Conservation (phyloP, 345 rosid genomes). For the Citrus mangshanensis region DNA sequence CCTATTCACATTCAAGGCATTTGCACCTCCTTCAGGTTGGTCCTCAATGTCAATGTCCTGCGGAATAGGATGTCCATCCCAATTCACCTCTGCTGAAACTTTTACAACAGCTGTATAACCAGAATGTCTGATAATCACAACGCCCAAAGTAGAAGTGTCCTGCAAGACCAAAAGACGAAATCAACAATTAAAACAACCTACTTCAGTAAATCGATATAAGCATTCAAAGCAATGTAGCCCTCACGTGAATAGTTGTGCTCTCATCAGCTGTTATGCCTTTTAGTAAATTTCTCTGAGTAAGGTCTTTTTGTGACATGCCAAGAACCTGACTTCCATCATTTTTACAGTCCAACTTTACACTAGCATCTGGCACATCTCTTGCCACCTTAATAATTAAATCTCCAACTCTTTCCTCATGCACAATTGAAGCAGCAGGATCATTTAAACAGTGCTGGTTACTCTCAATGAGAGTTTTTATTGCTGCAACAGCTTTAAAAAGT, state of each 20-base stretch:
- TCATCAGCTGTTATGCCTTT: constrained; percentile 98
- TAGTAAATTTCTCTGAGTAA: constrained; percentile 69
- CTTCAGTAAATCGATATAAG: constrained; percentile 18
- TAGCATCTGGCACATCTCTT: constrained; percentile 69
- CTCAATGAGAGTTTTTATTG: constrained; percentile 46
- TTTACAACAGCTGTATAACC: constrained; percentile 78
- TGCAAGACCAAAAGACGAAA: constrained; percentile 31
- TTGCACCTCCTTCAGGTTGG: constrained; percentile 93
- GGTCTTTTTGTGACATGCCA: constrained; percentile 59
- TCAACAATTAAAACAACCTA: constrained; percentile 31
- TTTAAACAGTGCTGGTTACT: constrained; percentile 29
- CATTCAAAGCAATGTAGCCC: constrained; percentile 26
- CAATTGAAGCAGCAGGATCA: constrained; percentile 28
- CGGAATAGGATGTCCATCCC: constrained; percentile 44
- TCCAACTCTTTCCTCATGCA: constrained; percentile 63
- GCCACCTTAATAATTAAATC: constrained; percentile 69
- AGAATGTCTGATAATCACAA: constrained; percentile 84
- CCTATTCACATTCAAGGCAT: constrained; percentile 90
- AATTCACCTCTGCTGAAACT: constrained; percentile 53
- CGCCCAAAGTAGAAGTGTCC: constrained; percentile 90
- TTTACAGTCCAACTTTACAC: constrained; percentile 62
- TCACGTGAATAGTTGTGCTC: constrained; percentile 91
- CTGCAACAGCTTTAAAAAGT: constrained; percentile 69
- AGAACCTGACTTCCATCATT: constrained; percentile 64
- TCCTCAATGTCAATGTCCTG: constrained; percentile 77